Percentiles rank a stretch among this genome's conserved stretches.
phyloP scores from a whole-genome alignment of 441 rosid genomes.

The Jatropha multifida region DNA sequence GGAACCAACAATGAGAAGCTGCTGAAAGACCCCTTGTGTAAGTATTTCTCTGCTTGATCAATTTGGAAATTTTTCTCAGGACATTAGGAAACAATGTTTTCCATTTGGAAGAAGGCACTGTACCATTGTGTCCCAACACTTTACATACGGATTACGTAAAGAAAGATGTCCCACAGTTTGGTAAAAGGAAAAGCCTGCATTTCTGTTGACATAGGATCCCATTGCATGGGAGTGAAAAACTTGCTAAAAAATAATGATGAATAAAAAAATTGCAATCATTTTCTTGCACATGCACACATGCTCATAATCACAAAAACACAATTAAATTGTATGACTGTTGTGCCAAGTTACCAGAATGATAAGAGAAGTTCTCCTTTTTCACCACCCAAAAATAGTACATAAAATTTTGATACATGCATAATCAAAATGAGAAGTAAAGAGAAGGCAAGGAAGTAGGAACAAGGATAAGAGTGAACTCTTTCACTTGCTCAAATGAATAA shows the following conservation, averaged over 20 bases:
- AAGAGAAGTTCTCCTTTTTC: too few relatives aligned
- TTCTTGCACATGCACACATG: too few relatives aligned
- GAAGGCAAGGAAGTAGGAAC: too few relatives aligned
- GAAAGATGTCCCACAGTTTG: not conserved
- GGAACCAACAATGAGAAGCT: conserved; percentile 97
- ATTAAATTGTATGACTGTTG: too few relatives aligned
- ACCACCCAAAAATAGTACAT: too few relatives aligned
- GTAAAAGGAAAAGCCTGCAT: not conserved
- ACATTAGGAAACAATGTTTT: not conserved
- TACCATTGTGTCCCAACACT: not conserved
- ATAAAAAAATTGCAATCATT: too few relatives aligned
- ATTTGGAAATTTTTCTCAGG: not conserved
- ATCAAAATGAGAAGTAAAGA: too few relatives aligned
- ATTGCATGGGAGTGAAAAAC: not conserved
- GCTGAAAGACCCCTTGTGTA: conserved; percentile 83
- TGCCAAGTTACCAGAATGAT: too few relatives aligned
- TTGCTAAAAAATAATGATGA: not conserved
- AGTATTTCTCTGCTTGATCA: conserved; percentile 30
- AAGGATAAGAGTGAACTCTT: too few relatives aligned
- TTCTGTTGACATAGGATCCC: not conserved
- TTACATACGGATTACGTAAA: not conserved
- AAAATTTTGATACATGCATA: too few relatives aligned
- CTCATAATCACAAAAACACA: too few relatives aligned
- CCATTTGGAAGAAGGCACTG: not conserved
- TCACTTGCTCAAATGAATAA: too few relatives aligned